Evolutionary conservation across 352 stramenopile genomes (phyloP), one percentile per base, ranked within the genome.

Genomic region (Globisporangium canariense): DNA sequence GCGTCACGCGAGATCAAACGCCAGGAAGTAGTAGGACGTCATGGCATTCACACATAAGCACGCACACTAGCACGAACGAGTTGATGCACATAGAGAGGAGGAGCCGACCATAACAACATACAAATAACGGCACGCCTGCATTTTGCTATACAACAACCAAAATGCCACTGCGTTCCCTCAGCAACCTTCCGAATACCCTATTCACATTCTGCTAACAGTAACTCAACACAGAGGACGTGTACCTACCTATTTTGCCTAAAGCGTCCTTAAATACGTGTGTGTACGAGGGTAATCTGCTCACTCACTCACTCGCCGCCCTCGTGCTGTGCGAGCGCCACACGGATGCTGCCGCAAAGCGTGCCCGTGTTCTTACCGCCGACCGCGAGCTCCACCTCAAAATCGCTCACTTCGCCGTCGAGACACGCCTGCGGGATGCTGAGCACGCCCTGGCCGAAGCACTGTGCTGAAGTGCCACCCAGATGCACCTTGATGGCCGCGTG

Each of bases 401-500:
- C 53, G 47, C 30, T 28, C 8, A 25, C 18, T 14, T 70, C 66
- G 47, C 60, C 77, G 50, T 36, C 68, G 38, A 52, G 55, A 57
- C 68, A 47, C 71, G 65, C 57, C 58, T 76, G 73, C 8, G 79
- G 66, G n/a, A 92, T 76, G 34, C 74, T 83, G 49, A 92, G 76
- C 25, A 84, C 83, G 56, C 83, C 83, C 50, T 92, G 83, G 40
- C 83, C 83, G 16, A 90, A 87, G 58, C 65, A 80, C 54, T 75
- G 71, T 36, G 75, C 60, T 10, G 71, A 65, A 9, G 63, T 70
- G 46, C 81, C 81, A 4, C 74, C 72, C 7, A 57, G 34, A 32
- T 92, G 79, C 16, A 92, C 75, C 62, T 92, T 92, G 62, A 92
- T 75, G 10, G 79, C 81, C 13, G 86, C 78, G 67, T 92, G 83